phyloP scores from a whole-genome alignment of 176 grass and related monocot species.

The Oryza glumipatula region DNA sequence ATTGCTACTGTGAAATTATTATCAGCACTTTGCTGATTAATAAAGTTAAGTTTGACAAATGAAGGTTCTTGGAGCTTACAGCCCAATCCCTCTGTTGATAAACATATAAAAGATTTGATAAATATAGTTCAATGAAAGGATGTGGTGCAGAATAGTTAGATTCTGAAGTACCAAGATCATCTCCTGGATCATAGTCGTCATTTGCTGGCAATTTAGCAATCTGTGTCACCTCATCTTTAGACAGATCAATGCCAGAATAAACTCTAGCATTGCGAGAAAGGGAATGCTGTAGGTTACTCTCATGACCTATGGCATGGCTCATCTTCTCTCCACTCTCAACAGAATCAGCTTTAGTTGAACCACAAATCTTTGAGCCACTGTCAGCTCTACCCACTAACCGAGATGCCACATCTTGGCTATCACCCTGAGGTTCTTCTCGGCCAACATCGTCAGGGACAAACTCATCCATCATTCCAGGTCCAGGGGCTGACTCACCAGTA shows the following conservation, averaged over 20 bases:
- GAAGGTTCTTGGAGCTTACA: neutral
- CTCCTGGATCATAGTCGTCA: conserved; percentile 55
- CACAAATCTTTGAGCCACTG: conserved; percentile 84
- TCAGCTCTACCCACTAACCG: conserved; percentile 76
- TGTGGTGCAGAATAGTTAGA: neutral
- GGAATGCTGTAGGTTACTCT: conserved; percentile 76
- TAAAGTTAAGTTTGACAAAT: conserved; percentile 17
- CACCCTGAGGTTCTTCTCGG: conserved; percentile 66
- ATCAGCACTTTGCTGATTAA: conserved; percentile 11
- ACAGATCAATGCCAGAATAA: conserved; percentile 82
- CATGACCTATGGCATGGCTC: conserved; percentile 60
- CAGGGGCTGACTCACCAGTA: conserved; percentile 89
- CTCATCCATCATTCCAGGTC: conserved; percentile 86
- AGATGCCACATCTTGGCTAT: conserved; percentile 96
- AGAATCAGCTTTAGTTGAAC: conserved; percentile 91
- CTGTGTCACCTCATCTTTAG: conserved; percentile 92
- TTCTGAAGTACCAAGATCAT: conserved; percentile 62
- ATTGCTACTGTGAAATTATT: neutral
- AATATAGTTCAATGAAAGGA: conserved; percentile 11
- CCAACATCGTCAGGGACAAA: conserved; percentile 73
- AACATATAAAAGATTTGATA: conserved; percentile 14
- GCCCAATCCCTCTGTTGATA: neutral
- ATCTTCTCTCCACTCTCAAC: conserved; percentile 86
- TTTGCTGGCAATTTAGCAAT: conserved; percentile 51
- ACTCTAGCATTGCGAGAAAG: conserved; percentile 97